Conservation (phyloP, 1,284 basidiomycete genomes). For the Trichosporon coremiiforme region DNA sequence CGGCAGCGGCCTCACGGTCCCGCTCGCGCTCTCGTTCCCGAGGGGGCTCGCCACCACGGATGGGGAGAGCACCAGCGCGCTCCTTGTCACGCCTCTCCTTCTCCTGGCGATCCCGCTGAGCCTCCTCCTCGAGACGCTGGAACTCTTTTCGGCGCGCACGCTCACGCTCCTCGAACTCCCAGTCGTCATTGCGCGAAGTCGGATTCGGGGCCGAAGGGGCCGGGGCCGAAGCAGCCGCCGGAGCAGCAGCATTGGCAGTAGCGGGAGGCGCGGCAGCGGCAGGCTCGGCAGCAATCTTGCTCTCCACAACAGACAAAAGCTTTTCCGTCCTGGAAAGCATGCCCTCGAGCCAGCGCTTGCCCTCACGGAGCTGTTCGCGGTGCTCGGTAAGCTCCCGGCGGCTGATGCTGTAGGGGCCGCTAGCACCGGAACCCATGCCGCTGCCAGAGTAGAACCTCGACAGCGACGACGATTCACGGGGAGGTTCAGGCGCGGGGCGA, state of each 20-base stretch:
- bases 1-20: slow-evolving; percentile 23
- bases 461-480: slow-evolving; percentile 31
- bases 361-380: slow-evolving; percentile 55
- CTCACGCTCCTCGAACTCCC: slow-evolving; percentile 53
- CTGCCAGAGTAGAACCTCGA: slow-evolving; percentile 25
- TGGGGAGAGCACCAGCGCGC: slow-evolving; percentile 19
- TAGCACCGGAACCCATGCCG: slow-evolving; percentile 20
- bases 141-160: slow-evolving; percentile 46
- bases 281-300: slow-evolving; percentile 36
- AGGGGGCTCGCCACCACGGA: background rate
- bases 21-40: slow-evolving; percentile 29
- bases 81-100: slow-evolving; percentile 43
- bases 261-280: slow-evolving; percentile 8
- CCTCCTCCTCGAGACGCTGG: slow-evolving; percentile 47
- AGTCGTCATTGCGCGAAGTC: slow-evolving; percentile 33
- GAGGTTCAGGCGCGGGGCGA: slow-evolving; percentile 41
- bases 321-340: slow-evolving; percentile 55
- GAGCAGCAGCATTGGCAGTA: slow-evolving; percentile 18
- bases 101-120: slow-evolving; percentile 45
- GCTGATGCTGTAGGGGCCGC: slow-evolving; percentile 45
- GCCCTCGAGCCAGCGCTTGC: slow-evolving; percentile 54
- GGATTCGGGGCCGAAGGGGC: slow-evolving; percentile 5
- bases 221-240: slow-evolving; percentile 15
- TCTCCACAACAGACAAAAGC: slow-evolving; percentile 52
- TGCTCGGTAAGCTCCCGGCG: slow-evolving; percentile 53